Conservation (phyloP, 352 stramenopile species). For the Phytophthora tubulina region DNA sequence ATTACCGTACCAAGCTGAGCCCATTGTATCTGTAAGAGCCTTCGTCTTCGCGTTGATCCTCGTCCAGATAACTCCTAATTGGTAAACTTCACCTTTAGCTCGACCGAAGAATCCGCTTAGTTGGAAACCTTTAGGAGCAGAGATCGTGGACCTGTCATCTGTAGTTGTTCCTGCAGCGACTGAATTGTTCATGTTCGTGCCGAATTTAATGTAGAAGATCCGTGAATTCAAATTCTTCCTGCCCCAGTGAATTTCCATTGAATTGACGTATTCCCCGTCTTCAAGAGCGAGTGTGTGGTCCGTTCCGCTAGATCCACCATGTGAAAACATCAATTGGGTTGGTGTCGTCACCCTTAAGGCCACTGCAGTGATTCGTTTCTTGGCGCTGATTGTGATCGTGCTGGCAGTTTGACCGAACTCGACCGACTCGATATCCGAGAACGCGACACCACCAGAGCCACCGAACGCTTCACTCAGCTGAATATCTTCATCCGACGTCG, state of each 20-base stretch:
- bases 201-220: slow-evolving; percentile 42
- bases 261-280: slow-evolving; percentile 34
- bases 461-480: slow-evolving; percentile 37
- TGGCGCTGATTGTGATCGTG: slow-evolving; percentile 35
- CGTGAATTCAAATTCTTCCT: slow-evolving; percentile 8
- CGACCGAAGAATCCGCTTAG: slow-evolving; percentile 45
- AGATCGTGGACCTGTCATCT: slow-evolving; percentile 20
- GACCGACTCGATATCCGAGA: slow-evolving; percentile 41
- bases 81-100: slow-evolving; percentile 24
- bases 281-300: slow-evolving; percentile 32
- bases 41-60: slow-evolving; percentile 28
- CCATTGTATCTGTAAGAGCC: slow-evolving; percentile 36
- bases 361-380: slow-evolving; percentile 29
- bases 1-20: slow-evolving; percentile 34
- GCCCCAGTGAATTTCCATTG: slow-evolving; percentile 45
- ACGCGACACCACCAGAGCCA: slow-evolving; percentile 33
- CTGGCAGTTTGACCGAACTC: slow-evolving; percentile 28
- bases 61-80: slow-evolving; percentile 44
- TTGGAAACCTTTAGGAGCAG: slow-evolving; percentile 39
- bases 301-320: slow-evolving; percentile 36
- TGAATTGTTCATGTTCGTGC: slow-evolving; percentile 29
- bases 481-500: slow-evolving; percentile 41
- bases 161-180: slow-evolving; percentile 30
- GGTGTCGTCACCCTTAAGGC: slow-evolving; percentile 25
- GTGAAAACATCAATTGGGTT: slow-evolving; percentile 23